phyloP scores from a whole-genome alignment of 1,284 basidiomycete species.

The Boletus hoseneyae region DNA sequence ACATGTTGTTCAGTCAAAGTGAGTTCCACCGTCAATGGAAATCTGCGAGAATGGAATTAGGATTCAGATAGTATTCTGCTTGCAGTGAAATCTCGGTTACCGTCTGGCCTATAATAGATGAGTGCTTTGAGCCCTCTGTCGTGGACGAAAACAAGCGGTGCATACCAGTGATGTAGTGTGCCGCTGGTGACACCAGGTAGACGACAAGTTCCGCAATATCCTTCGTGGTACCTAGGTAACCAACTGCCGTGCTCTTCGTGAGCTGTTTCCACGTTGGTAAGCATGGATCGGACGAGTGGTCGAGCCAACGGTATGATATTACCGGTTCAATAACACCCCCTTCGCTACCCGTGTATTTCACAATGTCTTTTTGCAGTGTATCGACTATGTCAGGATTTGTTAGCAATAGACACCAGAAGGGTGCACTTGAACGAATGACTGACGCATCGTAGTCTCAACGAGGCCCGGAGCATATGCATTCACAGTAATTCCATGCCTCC shows the following conservation, averaged over 20 bases:
- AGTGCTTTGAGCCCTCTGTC: background rate
- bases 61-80: background rate
- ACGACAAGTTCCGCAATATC: conserved; percentile 37
- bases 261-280: conserved; percentile 15
- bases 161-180: conserved; percentile 38
- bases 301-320: background rate
- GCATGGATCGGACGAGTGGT: background rate
- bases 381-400: conserved; percentile 12
- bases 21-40: conserved; percentile 24
- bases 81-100: conserved; percentile 15
- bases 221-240: conserved; percentile 28
- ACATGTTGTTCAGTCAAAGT: conserved; percentile 22
- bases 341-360: conserved; percentile 15
- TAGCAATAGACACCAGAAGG: background rate
- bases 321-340: conserved; percentile 19
- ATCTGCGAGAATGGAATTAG: conserved; percentile 15
- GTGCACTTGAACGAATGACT: background rate
- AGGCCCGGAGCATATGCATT: conserved; percentile 51
- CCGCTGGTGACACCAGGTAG: conserved; percentile 35
- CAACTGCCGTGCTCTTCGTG: conserved; percentile 15
- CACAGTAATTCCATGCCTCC: conserved; percentile 43
- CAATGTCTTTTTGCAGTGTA: conserved; percentile 15
- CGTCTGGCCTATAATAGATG: conserved; percentile 22
- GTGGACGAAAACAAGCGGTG: background rate
- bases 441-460: conserved; percentile 36